Base-by-base conservation (phyloP, 2,329 filamentous ascomycete genomes). In the Curvularia verruculosa region DNA sequence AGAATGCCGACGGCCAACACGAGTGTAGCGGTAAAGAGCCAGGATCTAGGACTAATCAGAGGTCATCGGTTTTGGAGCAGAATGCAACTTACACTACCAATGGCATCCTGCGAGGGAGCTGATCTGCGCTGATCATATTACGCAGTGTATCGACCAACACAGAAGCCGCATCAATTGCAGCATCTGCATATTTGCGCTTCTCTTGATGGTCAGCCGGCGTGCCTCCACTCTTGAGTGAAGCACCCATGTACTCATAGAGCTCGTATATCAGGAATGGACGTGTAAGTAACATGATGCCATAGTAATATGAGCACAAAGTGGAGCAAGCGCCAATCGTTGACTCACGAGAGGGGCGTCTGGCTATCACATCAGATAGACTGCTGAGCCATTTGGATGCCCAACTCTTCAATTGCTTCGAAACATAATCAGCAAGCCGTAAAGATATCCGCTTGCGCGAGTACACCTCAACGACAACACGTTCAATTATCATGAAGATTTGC, bases 181-280 rank as follows among this genome's bases (percentile, higher is more conserved):
- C 69, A n/a, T 73, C 69, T 18, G 70, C 69, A 39, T 69, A 73
- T 44, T 65, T 70, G 9, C 66, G 59, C 43, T 71, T 72, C 23
- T 69, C 63, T 10, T 63, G 56, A 28, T 70, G 65, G 24, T 71
- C 68, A 9, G 46, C 59, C 45, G 68, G 67, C 5, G 69, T 65
- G 13, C 67, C 65, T 15, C 61, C 59, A 15, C 68, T 70, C 26
- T 69, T 73, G 29, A 75, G 49, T 10, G 72, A 73, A 49, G 69
- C 67, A 9, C 70, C 70, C 60, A 71, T 66, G 45, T 68, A 65
- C 39, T 75, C 73, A 49, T 76, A 82, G 1, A 83, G 74, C 48
- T 82, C 79, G 61, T 82, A 84, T 24, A 83, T 79, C 10, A 84
- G 71, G 53, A 84, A 84, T 0, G 82, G 82, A n/a, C 82, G 73